A percentile compares a stretch with the other conserved stretches of the same genome.
Evolutionary conservation across 2,329 filamentous ascomycete genomes (phyloP).

Genomic region (Aureobasidium uvarum): DNA sequence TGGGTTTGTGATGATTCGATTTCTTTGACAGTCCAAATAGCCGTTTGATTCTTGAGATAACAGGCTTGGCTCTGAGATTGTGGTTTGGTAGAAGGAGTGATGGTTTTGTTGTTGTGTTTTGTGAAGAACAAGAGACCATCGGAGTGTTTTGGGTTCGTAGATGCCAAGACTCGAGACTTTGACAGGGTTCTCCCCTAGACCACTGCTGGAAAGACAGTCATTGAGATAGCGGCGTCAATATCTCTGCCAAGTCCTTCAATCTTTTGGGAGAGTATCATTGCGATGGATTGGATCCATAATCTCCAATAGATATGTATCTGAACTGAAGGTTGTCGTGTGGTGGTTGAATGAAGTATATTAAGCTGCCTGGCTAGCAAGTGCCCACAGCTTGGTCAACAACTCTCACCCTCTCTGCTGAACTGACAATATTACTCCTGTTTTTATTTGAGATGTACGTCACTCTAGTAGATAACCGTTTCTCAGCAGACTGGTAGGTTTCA

Average conservation of each 20-base stretch:
- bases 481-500: background rate
- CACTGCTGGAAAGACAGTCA: background rate
- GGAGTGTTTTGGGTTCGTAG: background rate
- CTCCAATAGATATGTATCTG: too few relatives aligned
- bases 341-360: background rate
- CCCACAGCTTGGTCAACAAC: too few relatives aligned
- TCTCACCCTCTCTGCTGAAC: background rate
- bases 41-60: background rate
- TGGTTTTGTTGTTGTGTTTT: constrained; percentile 1
- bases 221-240: background rate
- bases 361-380: background rate
- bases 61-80: background rate
- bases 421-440: background rate
- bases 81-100: background rate
- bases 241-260: background rate
- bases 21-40: background rate
- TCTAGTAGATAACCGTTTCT: background rate
- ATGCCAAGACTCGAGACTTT: background rate
- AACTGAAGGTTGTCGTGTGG: background rate
- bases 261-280: background rate
- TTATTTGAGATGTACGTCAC: background rate
- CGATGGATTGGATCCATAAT: too few relatives aligned
- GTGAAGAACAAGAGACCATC: background rate
- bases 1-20: background rate
- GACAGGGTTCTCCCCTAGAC: background rate